Conservation (phyloP, 1,284 basidiomycete genomes). For the Pseudozyma thailandica region DNA sequence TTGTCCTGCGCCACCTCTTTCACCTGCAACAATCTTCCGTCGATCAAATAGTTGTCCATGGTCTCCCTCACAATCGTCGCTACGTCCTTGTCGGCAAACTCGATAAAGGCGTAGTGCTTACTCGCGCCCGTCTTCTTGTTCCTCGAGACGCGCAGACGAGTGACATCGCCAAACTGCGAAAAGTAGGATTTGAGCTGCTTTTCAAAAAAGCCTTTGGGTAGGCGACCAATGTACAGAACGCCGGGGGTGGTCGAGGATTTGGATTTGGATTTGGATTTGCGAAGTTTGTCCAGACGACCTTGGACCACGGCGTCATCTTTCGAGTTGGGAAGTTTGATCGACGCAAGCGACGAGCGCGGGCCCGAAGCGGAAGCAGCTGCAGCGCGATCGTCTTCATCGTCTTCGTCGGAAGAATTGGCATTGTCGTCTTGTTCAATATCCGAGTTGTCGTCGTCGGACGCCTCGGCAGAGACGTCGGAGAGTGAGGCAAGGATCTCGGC, state of each 20-base stretch:
- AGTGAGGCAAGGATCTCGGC: constrained; percentile 35
- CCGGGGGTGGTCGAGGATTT: constrained; percentile 71
- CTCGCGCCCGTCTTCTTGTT: constrained; percentile 96
- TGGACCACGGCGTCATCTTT: constrained; percentile 61
- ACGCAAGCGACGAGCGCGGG: constrained; percentile 32
- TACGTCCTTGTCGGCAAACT: constrained; percentile 88
- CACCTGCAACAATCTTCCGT: constrained; percentile 91
- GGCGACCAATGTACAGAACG: constrained; percentile 87
- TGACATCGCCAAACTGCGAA: constrained; percentile 90
- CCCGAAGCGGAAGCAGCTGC: constrained; percentile 3
- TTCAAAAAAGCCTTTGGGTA: constrained; percentile 98
- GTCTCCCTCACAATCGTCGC: constrained; percentile 96
- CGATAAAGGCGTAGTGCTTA: constrained; percentile 96
- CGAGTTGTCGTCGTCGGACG: constrained; percentile 24
- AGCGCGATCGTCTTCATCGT: constrained; percentile 57
- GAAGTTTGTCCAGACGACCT: constrained; percentile 56
- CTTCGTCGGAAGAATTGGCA: constrained; percentile 56
- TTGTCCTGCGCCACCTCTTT: constrained; percentile 80
- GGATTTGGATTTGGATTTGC: constrained; percentile 30
- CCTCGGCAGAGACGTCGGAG: constrained; percentile 40
- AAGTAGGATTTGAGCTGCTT: constrained; percentile 93
- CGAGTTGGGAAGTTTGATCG: constrained; percentile 59
- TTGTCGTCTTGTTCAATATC: constrained; percentile 33
- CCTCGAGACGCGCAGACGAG: constrained; percentile 86
- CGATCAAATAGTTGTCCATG: constrained; percentile 97